Conservation (phyloP, 1,139 yeast genomes). For the Yamadazyma buinensis region DNA sequence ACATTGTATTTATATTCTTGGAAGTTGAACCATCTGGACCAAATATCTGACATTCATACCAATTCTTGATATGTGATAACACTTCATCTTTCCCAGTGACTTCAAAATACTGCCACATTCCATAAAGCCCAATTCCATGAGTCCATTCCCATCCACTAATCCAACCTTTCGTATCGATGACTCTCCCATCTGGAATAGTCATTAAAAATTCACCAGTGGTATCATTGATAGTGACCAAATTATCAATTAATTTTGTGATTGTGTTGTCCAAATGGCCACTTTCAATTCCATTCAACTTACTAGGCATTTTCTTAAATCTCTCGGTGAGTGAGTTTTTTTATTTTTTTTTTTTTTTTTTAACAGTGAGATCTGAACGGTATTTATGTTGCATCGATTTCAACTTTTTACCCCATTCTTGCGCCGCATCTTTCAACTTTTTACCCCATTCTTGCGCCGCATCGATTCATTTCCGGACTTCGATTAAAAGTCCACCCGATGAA, state of each 20-base stretch:
- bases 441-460: too few relatives aligned
- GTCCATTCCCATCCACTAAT: conserved; percentile 36
- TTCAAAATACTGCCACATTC: conserved; percentile 32
- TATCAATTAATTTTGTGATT: conserved; percentile 14
- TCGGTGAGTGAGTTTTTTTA: too few relatives aligned
- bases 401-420: neutral
- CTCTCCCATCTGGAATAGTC: conserved; percentile 28
- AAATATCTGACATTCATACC: conserved; percentile 26
- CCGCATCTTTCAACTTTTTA: too few relatives aligned
- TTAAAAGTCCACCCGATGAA: too few relatives aligned
- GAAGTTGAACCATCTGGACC: conserved; percentile 27
- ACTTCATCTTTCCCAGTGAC: conserved; percentile 19
- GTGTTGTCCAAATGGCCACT: conserved; percentile 12
- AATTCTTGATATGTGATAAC: conserved; percentile 19
- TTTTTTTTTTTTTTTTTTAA: too few relatives aligned
- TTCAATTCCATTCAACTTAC: conserved; percentile 12
- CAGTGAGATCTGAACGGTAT: too few relatives aligned
- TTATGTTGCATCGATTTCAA: neutral
- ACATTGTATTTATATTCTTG: conserved; percentile 32
- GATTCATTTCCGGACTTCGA: too few relatives aligned
- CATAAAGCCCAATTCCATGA: conserved; percentile 29
- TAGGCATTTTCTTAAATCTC: conserved; percentile 12
- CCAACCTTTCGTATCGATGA: conserved; percentile 34
- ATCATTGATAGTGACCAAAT: conserved; percentile 21
- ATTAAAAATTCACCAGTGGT: conserved; percentile 25